Conservation (phyloP, 257 asterid genomes). For the Rauvolfia tetraphylla region DNA sequence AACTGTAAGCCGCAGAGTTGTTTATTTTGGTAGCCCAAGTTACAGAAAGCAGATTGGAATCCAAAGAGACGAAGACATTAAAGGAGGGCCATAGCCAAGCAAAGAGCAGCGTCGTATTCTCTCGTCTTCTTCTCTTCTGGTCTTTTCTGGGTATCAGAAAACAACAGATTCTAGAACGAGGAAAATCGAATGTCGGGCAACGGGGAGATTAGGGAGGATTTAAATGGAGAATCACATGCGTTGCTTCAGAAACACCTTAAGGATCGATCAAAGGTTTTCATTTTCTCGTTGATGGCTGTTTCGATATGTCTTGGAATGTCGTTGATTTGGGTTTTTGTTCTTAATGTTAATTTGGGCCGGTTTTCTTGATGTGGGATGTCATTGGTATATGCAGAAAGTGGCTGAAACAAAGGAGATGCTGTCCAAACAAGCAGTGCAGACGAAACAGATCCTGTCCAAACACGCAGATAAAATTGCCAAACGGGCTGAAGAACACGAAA, state of each 20-base stretch:
- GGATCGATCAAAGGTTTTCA: conserved; percentile 73
- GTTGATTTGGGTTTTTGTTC: background rate
- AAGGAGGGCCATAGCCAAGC: background rate
- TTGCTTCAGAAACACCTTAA: conserved; percentile 49
- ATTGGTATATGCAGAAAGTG: conserved; percentile 58
- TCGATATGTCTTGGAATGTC: background rate
- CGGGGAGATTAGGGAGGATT: conserved; percentile 53
- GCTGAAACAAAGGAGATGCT: conserved; percentile 77
- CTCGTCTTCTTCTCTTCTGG: background rate
- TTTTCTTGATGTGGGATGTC: conserved; percentile 21
- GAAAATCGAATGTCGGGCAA: conserved; percentile 38
- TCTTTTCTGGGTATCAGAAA: too few relatives aligned
- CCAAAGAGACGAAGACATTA: background rate
- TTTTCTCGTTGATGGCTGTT: background rate
- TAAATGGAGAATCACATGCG: conserved; percentile 46
- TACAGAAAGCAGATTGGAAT: background rate
- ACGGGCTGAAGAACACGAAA: conserved; percentile 94
- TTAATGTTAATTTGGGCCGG: conserved; percentile 2
- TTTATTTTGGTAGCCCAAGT: background rate
- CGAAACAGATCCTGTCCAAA: conserved; percentile 65
- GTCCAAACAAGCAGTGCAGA: conserved; percentile 54
- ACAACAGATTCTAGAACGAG: background rate
- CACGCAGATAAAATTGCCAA: conserved; percentile 80
- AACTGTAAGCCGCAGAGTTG: too few relatives aligned
- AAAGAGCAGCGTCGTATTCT: background rate